phyloP scores from a whole-genome alignment of 768 basidiomycete species.

The Porpolomopsis calyptriformis region DNA sequence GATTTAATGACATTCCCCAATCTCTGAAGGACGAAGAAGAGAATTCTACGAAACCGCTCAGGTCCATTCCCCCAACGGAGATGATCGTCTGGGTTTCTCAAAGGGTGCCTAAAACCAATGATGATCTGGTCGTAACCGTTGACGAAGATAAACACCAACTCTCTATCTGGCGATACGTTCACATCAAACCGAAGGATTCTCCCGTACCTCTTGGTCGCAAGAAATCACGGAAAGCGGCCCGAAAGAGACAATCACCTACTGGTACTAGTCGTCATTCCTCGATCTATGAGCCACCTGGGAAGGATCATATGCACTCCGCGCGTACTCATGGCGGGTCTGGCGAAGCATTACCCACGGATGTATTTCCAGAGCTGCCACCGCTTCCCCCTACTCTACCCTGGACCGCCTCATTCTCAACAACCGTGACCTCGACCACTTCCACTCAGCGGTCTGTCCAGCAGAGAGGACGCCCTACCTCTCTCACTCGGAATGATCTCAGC shows the following conservation, averaged over 20 bases:
- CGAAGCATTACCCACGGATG: constrained; percentile 26
- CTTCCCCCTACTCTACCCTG: constrained; percentile 42
- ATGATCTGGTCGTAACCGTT: constrained; percentile 49
- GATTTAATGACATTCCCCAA: constrained; percentile 23
- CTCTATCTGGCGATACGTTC: constrained; percentile 65
- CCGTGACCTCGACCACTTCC: too few species aligned
- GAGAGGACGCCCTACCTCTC: constrained; percentile 34
- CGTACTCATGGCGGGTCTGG: constrained; percentile 27
- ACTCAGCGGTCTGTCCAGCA: too few species aligned
- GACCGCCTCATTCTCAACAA: constrained; percentile 41
- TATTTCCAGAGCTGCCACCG: constrained; percentile 32
- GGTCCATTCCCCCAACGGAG: constrained; percentile 51
- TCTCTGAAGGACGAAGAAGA: constrained; percentile 47
- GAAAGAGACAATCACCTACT: constrained; percentile 29
- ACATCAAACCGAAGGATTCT: constrained; percentile 48
- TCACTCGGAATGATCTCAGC: constrained; percentile 45
- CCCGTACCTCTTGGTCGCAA: constrained; percentile 30
- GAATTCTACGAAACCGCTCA: constrained; percentile 37
- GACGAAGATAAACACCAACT: constrained; percentile 42
- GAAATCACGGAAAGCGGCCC: constrained; percentile 16
- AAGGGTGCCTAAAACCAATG: constrained; percentile 28
- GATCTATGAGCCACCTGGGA: constrained; percentile 10
- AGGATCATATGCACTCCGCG: constrained; percentile 26
- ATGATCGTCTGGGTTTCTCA: constrained; percentile 53
- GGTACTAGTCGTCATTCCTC: neutral